phyloP scores from a whole-genome alignment of 2,329 filamentous ascomycete species.

The Ascomycota sp. region DNA sequence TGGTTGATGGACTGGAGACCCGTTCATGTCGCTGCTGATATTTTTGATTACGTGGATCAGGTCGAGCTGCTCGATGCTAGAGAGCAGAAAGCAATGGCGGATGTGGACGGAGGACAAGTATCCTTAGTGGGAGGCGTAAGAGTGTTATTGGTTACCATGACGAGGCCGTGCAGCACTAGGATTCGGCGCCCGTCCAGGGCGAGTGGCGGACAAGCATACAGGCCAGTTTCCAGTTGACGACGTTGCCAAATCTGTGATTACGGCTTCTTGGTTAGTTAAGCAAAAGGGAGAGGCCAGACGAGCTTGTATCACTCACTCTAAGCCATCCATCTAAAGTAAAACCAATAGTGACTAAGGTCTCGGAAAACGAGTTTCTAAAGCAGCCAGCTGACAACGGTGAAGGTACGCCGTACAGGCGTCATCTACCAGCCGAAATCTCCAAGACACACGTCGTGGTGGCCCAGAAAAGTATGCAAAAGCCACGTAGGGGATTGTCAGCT shows the following conservation, averaged over 20 bases:
- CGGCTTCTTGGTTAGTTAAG: neutral
- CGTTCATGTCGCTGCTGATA: too few species aligned
- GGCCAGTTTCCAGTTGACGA: slow-evolving; percentile 46
- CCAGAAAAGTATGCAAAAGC: slow-evolving; percentile 69
- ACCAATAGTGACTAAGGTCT: too few species aligned
- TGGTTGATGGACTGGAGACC: too few species aligned
- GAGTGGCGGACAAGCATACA: slow-evolving; percentile 52
- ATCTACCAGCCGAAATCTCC: slow-evolving; percentile 48
- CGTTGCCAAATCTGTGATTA: slow-evolving; percentile 42
- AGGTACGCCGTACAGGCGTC: slow-evolving; percentile 39
- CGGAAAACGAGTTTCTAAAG: slow-evolving; percentile 39
- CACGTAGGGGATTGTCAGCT: slow-evolving; percentile 50
- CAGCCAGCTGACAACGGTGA: slow-evolving; percentile 43
- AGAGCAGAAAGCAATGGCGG: slow-evolving; percentile 21
- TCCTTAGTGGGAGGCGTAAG: slow-evolving; percentile 62
- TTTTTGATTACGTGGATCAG: too few species aligned
- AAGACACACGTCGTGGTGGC: slow-evolving; percentile 45
- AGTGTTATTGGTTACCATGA: slow-evolving; percentile 75
- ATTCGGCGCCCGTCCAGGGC: slow-evolving; percentile 70
- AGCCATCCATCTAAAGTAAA: slow-evolving; percentile 47
- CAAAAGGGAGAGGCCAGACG: neutral
- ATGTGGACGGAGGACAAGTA: slow-evolving; percentile 43
- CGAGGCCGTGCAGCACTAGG: slow-evolving; percentile 52
- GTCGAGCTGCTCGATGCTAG: slow-evolving; percentile 36
- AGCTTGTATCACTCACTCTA: slow-evolving; percentile 34